phyloP scores from a whole-genome alignment of 106 monocot species.

The Acorus calamus region DNA sequence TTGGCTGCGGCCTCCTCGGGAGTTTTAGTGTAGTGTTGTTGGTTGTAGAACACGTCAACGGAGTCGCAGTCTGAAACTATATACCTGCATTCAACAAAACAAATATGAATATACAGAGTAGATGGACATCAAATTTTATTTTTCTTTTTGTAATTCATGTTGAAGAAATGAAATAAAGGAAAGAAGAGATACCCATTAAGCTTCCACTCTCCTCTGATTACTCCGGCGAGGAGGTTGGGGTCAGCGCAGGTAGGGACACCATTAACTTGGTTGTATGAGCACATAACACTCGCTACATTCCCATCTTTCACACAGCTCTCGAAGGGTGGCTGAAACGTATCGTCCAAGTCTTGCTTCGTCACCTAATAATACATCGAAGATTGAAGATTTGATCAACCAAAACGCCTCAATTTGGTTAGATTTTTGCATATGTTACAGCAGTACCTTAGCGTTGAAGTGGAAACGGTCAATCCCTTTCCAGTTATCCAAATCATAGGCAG shows the following conservation, averaged over 20 bases:
- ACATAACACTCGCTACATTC: slow-evolving; percentile 97
- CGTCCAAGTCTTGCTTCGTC: slow-evolving; percentile 85
- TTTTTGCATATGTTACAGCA: background rate
- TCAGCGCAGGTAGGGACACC: slow-evolving; percentile 85
- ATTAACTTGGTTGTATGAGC: slow-evolving; percentile 94
- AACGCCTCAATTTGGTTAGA: background rate
- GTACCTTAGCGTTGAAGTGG: slow-evolving; percentile 87
- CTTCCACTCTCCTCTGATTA: slow-evolving; percentile 85
- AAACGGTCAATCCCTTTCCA: slow-evolving; percentile 86
- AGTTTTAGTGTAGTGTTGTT: slow-evolving; percentile 77
- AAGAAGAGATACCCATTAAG: slow-evolving; percentile 47
- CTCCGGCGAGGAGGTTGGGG: slow-evolving; percentile 64
- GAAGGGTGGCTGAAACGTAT: slow-evolving; percentile 89
- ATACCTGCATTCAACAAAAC: slow-evolving; percentile 38
- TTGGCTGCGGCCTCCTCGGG: slow-evolving; percentile 93
- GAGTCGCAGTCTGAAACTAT: slow-evolving; percentile 97
- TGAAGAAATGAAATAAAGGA: background rate
- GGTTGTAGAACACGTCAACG: slow-evolving; percentile 62
- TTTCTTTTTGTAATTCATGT: no score
- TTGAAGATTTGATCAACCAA: background rate
- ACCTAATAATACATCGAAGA: slow-evolving; percentile 32
- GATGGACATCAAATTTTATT: background rate
- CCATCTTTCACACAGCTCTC: slow-evolving; percentile 93
- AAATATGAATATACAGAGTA: background rate
- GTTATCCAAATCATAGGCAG: slow-evolving; percentile 89